phyloP scores from a whole-genome alignment of 495 filamentous ascomycete species.

The Amorphotheca resinae region DNA sequence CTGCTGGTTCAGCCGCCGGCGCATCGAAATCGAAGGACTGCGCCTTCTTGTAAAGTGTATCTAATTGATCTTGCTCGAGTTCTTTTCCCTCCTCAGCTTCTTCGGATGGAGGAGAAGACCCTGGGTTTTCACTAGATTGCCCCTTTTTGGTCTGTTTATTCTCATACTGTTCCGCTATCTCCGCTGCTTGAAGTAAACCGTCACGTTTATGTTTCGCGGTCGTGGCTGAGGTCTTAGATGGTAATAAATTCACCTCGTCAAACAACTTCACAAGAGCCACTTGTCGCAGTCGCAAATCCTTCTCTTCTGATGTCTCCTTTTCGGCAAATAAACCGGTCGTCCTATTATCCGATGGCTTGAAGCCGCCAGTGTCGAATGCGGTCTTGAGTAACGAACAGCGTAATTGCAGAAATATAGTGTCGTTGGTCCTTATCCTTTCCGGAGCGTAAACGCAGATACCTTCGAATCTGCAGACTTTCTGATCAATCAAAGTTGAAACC shows the following conservation, averaged over 20 bases:
- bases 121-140: slow-evolving; percentile 33
- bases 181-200: slow-evolving; percentile 73
- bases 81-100: slow-evolving; percentile 77
- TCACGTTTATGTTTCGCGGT: slow-evolving; percentile 69
- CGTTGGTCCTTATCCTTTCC: slow-evolving; percentile 73
- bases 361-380: slow-evolving; percentile 53
- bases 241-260: slow-evolving; percentile 72
- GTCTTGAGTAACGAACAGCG: slow-evolving; percentile 61
- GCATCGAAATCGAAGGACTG: slow-evolving; percentile 94
- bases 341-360: slow-evolving; percentile 55
- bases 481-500: slow-evolving; percentile 88
- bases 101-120: slow-evolving; percentile 40
- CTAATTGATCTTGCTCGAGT: slow-evolving; percentile 89
- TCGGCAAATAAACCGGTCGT: slow-evolving; percentile 61
- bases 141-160: slow-evolving; percentile 35
- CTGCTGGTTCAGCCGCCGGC: slow-evolving; percentile 68
- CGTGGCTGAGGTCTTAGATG: slow-evolving; percentile 57
- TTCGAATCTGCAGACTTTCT: slow-evolving; percentile 78
- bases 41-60: slow-evolving; percentile 87
- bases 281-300: slow-evolving; percentile 70
- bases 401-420: slow-evolving; percentile 84
- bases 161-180: slow-evolving; percentile 69
- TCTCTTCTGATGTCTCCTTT: slow-evolving; percentile 78
- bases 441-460: slow-evolving; percentile 84
- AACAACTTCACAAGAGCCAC: slow-evolving; percentile 81